Evolutionary conservation across 805 yeast genomes (phyloP).

Genomic region (Candida awuae): DNA sequence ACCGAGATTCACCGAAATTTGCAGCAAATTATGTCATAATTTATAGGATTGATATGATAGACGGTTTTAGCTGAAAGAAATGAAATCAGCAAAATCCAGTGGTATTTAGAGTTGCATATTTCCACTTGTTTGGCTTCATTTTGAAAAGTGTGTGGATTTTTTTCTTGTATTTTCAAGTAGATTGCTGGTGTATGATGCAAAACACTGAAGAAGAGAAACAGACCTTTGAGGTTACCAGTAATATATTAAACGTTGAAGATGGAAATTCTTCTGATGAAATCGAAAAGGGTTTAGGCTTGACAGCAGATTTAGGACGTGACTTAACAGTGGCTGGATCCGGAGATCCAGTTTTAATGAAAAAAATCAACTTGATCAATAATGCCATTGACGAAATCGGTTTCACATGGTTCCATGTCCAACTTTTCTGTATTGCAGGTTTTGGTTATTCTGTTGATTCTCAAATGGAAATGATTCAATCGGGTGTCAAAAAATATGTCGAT

Average conservation of each 20-base stretch:
- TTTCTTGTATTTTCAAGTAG: not conserved
- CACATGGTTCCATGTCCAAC: slow-evolving; percentile 45
- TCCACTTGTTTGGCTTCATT: too few relatives aligned
- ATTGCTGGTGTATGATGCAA: too few relatives aligned
- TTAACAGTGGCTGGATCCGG: slow-evolving; percentile 18
- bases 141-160: too few relatives aligned
- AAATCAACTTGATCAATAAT: slow-evolving; percentile 40
- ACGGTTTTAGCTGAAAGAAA: too few relatives aligned
- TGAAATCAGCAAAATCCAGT: too few relatives aligned
- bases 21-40: too few relatives aligned
- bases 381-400: slow-evolving; percentile 57
- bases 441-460: slow-evolving; percentile 52
- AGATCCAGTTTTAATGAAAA: slow-evolving; percentile 33
- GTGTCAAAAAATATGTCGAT: slow-evolving; percentile 39
- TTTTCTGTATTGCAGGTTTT: slow-evolving; percentile 46
- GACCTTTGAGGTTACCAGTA: not conserved
- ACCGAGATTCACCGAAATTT: too few relatives aligned
- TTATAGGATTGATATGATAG: too few relatives aligned
- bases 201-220: too few relatives aligned
- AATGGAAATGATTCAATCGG: slow-evolving; percentile 38
- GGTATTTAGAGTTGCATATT: too few relatives aligned
- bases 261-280: not conserved
- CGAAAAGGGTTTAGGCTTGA: slow-evolving; percentile 13
- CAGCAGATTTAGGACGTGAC: slow-evolving; percentile 9
- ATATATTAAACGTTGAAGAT: not conserved